Percentiles rank a stretch among this genome's conserved stretches.
These are phyloP conservation scores for Yarrowia sp. DNA, from an alignment of 805 yeast species.

Conservation along the genomic window DNA sequence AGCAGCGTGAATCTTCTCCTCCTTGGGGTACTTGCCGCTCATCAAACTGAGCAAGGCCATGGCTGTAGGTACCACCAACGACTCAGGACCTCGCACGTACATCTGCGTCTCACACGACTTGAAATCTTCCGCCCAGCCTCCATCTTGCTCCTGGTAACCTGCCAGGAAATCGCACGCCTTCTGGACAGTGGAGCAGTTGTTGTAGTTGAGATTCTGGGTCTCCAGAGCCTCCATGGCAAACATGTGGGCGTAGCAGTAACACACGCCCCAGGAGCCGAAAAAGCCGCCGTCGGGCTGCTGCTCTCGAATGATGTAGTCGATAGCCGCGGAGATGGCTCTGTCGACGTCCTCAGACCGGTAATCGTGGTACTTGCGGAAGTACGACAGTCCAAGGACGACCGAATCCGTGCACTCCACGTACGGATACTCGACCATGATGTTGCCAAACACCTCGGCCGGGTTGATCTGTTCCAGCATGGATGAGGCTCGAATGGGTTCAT, in stretches of 20 bases:
- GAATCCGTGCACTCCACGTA: slow-evolving; percentile 99
- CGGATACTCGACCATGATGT: slow-evolving; percentile 98
- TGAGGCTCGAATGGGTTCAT: slow-evolving; percentile 85
- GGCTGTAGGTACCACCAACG: slow-evolving; percentile 86
- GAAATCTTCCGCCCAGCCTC: slow-evolving; percentile 98
- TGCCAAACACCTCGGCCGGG: slow-evolving; percentile 98
- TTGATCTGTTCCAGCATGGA: slow-evolving; percentile 76
- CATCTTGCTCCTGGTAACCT: slow-evolving; percentile 78
- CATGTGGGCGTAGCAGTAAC: slow-evolving; percentile 96
- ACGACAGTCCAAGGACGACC: slow-evolving; percentile 83
- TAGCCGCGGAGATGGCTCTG: slow-evolving; percentile 74
- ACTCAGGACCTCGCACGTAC: slow-evolving; percentile 68
- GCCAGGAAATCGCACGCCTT: slow-evolving; percentile 87
- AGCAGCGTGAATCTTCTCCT: slow-evolving; percentile 66
- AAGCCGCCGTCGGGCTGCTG: slow-evolving; percentile 89
- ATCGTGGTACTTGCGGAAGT: slow-evolving; percentile 69
- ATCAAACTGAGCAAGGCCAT: slow-evolving; percentile 89
- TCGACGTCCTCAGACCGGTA: slow-evolving; percentile 73
- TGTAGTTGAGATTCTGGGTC: slow-evolving; percentile 69
- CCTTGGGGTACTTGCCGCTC: slow-evolving; percentile 80
- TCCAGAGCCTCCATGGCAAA: slow-evolving; percentile 93
- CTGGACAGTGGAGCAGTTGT: slow-evolving; percentile 65
- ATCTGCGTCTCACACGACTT: slow-evolving; percentile 82
- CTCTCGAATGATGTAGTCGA: slow-evolving; percentile 68
- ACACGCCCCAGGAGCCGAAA: slow-evolving; percentile 99